Evolutionary conservation across 495 filamentous ascomycete genomes (phyloP), one percentile per base, ranked within the genome.

Genomic region (Extremus antarcticus): DNA sequence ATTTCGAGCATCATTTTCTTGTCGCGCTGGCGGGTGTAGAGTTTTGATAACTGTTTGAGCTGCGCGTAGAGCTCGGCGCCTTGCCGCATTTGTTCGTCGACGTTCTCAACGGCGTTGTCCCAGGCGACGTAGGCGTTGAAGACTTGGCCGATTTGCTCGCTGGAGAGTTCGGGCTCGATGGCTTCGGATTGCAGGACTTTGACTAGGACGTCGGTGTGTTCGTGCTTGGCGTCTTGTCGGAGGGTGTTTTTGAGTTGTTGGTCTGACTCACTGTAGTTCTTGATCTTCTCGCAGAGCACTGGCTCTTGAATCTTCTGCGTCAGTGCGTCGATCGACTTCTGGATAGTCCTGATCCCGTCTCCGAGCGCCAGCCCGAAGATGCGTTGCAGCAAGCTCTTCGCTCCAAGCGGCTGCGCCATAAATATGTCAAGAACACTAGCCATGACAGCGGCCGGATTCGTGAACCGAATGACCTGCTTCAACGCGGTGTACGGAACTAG

Each of bases 71-170:
- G 82, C 61, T 92, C 79, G 0, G 90, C 92, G 2, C 89, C 90
- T 58, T 86, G 78, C 59, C 84, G 85, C 75, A 96, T 83, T 60
- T 94, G 87, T 52, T 85, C 81, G 63, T 95, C 89, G 32, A 78
- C 80, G 66, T 94, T 87, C 53, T 97, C 91, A 4, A 98, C 87
- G 0, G 89, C 89, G 61, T 82, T 85, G 66, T 90, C 94, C 85
- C 94, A 98, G 13, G 90, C 92, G n/a, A 95, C 90, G 60, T 89
- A 97, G 29, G 88, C 85, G 65, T 97, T 96, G 73, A 87, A 94
- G 2, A 94, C 77, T 63, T 82, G 84, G 49, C 79, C 86, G 51
- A 92, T 79, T 66, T 97, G 89, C 50, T 84, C 78, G 0, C 80
- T 56, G 1, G 69, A 77, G 21, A 97, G 78, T 38, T 85, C 74